Conservation (phyloP, 208 protist genomes). For the Trypanosoma avium region DNA sequence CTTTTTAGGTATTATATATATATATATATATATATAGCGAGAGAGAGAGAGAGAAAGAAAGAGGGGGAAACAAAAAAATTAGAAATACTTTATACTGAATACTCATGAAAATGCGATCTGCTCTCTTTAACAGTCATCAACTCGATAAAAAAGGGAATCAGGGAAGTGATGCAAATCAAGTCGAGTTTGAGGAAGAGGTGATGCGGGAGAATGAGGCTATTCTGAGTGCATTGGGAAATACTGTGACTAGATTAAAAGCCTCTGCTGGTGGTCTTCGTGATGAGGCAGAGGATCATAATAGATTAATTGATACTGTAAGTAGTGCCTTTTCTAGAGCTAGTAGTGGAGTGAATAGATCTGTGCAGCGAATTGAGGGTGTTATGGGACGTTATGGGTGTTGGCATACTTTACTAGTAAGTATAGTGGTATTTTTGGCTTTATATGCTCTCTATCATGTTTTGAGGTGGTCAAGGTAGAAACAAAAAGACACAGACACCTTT, state of each 20-base stretch:
- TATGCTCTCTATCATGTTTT: conserved; percentile 26
- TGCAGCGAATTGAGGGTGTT: conserved; percentile 48
- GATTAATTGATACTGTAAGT: conserved; percentile 47
- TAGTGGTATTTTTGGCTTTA: conserved; percentile 40
- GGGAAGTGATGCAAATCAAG: conserved; percentile 22
- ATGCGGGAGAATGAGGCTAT: conserved; percentile 80
- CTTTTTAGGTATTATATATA: neutral
- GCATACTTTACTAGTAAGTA: conserved; percentile 41
- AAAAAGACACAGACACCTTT: no score
- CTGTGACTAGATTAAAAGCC: conserved; percentile 58
- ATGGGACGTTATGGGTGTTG: conserved; percentile 63
- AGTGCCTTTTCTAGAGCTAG: conserved; percentile 49
- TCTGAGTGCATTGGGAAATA: conserved; percentile 59
- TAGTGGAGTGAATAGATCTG: conserved; percentile 53
- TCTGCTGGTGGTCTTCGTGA: conserved; percentile 54
- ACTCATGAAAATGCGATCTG: conserved; percentile 57
- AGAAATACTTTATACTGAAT: neutral
- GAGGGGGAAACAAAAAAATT: no score
- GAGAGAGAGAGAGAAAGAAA: no score
- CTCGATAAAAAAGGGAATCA: neutral
- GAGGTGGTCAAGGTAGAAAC: neutral
- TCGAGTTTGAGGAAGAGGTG: conserved; percentile 68
- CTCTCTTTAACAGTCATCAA: conserved; percentile 41
- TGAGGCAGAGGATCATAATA: conserved; percentile 78
- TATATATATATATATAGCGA: no score